Base-by-base conservation (phyloP, 805 yeast species). In the Candida endomychidarum region DNA sequence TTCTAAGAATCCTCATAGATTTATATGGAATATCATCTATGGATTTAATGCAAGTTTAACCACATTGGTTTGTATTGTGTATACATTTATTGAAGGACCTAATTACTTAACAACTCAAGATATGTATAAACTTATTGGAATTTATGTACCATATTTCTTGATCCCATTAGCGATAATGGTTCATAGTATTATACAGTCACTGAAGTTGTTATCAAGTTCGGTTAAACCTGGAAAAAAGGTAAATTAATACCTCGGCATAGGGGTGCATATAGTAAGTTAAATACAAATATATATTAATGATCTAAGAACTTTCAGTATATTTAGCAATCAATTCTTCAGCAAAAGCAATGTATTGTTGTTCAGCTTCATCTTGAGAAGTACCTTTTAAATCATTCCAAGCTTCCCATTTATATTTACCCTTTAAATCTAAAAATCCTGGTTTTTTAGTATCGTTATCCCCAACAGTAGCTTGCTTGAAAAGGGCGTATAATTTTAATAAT, bases 341-440 rank as follows among this genome's bases (percentile, higher is more conserved):
- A 31, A 84, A 67, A 8, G 61, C 82, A 57, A 85, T 85, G 71
- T 85, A 80, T 56, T 88, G 75, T 53, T 75, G 49, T 74, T 91
- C 98, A 45, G 99, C 99, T 24, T 88, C 97, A 53, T 80, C 95
- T 67, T 85, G 86, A 28, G 88, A 67, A 46, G 77, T 78, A 43
- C 99, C 99, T 72, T 86, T 84, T 58, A 83, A 71, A 54, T 80
- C 81, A 56, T 83, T 83, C 98, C 98, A 93, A 7, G 98, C 78
- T 61, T 90, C 91, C 98, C 98, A 93, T 76, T 93, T 93, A 78
- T 86, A 86, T 70, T 95, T 89, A 53, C 91, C 97, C 72, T 85
- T 88, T 71, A 93, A 77, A 70, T 89, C 95, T 64, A 93, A 87
- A 44, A 86, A 68, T 48, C 96, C 93, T 40, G 99, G 99, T 72